Percentiles rank a stretch among this genome's conserved stretches.
Conservation (phyloP, 169 alveolate genomes). For the Cryptosporidium andersoni region DNA sequence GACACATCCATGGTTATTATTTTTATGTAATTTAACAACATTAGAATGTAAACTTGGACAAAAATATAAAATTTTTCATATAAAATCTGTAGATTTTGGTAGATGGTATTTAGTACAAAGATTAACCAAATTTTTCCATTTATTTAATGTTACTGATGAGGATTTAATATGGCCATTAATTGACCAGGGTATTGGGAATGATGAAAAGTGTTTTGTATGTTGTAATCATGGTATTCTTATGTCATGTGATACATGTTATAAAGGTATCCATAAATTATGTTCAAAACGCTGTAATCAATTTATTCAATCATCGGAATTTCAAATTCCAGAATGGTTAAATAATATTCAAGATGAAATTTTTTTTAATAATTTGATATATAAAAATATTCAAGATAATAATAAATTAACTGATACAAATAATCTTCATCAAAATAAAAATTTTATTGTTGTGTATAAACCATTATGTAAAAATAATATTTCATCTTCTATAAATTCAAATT, state of each 20-base stretch:
- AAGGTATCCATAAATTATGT: slow-evolving; percentile 58
- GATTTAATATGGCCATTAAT: slow-evolving; percentile 59
- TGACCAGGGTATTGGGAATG: slow-evolving; percentile 69
- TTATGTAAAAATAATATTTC: not conserved
- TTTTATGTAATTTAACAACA: slow-evolving; percentile 35
- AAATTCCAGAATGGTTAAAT: slow-evolving; percentile 55
- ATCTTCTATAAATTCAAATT: not conserved
- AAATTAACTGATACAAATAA: not conserved
- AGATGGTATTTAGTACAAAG: slow-evolving; percentile 51
- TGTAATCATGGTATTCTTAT: slow-evolving; percentile 43
- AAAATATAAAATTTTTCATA: slow-evolving; percentile 13
- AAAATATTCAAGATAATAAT: not conserved
- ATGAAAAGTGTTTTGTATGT: slow-evolving; percentile 62
- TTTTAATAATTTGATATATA: slow-evolving; percentile 17
- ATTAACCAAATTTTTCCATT: slow-evolving; percentile 26
- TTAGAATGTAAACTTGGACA: slow-evolving; percentile 29
- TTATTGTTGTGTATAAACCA: slow-evolving; percentile 58
- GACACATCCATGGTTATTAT: slow-evolving; percentile 66
- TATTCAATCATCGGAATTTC: slow-evolving; percentile 34
- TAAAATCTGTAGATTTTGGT: slow-evolving; percentile 41
- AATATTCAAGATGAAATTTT: slow-evolving; percentile 12
- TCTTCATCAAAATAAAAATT: slow-evolving; percentile 1
- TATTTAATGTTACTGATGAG: slow-evolving; percentile 25
- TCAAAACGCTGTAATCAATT: slow-evolving; percentile 39
- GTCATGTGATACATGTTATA: slow-evolving; percentile 52